Evolutionary conservation across 2,329 filamentous ascomycete genomes (phyloP).

Genomic region (Dryadomyces sulphureus): DNA sequence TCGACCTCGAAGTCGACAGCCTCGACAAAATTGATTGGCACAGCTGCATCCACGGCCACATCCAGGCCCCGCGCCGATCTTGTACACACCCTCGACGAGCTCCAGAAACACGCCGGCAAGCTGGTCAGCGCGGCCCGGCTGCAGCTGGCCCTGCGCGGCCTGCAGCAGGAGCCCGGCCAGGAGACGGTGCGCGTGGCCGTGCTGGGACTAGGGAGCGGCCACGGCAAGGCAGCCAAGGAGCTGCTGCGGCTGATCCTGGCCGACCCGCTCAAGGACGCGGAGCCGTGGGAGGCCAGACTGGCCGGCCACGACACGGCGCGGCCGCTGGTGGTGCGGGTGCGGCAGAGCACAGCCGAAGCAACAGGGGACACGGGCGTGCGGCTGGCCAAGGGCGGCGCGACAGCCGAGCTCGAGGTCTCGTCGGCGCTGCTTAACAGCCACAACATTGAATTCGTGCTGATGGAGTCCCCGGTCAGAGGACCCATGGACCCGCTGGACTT

Average conservation of each 20-base stretch:
- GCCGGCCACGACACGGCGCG: constrained; percentile 32
- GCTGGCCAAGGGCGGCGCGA: constrained; percentile 16
- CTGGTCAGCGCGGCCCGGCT: constrained; percentile 55
- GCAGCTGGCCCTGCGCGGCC: constrained; percentile 54
- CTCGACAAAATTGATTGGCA: too few species aligned
- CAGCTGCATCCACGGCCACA: constrained; percentile 13
- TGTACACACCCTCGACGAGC: constrained; percentile 39
- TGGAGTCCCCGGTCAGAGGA: constrained; percentile 26
- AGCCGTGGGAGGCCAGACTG: constrained; percentile 53
- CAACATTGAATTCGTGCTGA: constrained; percentile 49
- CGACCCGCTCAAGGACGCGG: constrained; percentile 49
- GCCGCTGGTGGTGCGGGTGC: constrained; percentile 50
- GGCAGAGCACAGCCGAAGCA: constrained; percentile 19
- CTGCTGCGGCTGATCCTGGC: constrained; percentile 56
- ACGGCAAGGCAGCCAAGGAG: constrained; percentile 37
- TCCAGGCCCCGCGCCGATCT: constrained; percentile 31
- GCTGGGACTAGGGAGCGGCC: constrained; percentile 28
- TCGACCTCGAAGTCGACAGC: too few species aligned
- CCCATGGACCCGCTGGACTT: constrained; percentile 29
- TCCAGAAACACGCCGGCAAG: constrained; percentile 45
- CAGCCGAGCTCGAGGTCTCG: constrained; percentile 35
- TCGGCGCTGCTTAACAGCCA: constrained; percentile 45
- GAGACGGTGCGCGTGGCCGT: constrained; percentile 46
- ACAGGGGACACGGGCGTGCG: neutral
- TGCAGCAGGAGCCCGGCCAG: constrained; percentile 38